Evolutionary conservation across 1,139 yeast genomes (phyloP), one percentile per base, ranked within the genome.

Genomic region (Yamadazyma friedrichii): DNA sequence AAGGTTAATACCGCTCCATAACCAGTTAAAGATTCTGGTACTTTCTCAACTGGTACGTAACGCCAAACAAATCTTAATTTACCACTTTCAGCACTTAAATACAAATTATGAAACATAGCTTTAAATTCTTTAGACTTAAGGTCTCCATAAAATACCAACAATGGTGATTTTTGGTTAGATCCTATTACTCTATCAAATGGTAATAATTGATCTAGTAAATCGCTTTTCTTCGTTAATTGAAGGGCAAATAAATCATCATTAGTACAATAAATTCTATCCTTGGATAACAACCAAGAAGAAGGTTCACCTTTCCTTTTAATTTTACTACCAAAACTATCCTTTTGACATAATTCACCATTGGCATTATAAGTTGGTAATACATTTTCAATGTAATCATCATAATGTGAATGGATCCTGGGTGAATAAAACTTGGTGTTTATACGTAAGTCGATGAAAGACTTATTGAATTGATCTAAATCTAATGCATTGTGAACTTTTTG

Each of bases 41-140:
- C 44, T 1, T 34, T 35, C 5, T 31, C 22, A 2, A 40, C 29
- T 2, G 59, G 79, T 6, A 79, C 70, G 51, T 88, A 84, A 50
- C 97, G 74, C 84, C 95, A 79, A 2, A 83, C 75, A 57, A 87
- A 84, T 43, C 88, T 72, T 26, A 89, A 59, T 52, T 87, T 86
- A 0, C 88, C 94, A 1, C 66, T 59, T 8, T 64, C 55, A 0
- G 95, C 85, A 42, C 84, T 80, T 35, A 76, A 75, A 46, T 70
- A 73, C 42, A 93, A 62, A 43, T 79, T 76, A 17, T 67, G 59
- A 49, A 88, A 82, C 65, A 86, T 83, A 3, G 62, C 64, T 10
- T 65, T 64, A 53, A 88, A 85, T 4, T 65, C 61, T 1, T 57
- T 59, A 12, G 78, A 70, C 3, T 61, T 50, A 4, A 78, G 66